phyloP scores from a whole-genome alignment of 495 filamentous ascomycete species.

The Aspergillus conjunctus region DNA sequence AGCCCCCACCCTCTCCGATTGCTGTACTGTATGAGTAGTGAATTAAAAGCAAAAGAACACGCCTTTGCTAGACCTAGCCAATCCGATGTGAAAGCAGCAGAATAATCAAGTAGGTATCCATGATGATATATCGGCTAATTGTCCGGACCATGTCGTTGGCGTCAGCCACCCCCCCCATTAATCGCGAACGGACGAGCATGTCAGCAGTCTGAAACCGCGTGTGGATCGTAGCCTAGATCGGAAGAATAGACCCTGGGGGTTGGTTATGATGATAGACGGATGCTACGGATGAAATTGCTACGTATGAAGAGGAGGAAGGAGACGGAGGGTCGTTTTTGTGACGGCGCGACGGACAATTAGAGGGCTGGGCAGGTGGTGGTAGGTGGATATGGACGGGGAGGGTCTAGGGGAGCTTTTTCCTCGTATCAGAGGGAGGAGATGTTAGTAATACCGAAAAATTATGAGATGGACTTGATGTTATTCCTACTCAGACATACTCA shows the following conservation, averaged over 20 bases:
- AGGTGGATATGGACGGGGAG: slow-evolving; percentile 15
- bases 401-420: slow-evolving; percentile 21
- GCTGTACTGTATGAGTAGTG: neutral
- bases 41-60: neutral
- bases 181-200: neutral
- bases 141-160: no score
- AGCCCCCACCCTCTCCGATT: no score
- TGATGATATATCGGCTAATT: neutral
- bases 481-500: no score
- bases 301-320: neutral
- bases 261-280: neutral
- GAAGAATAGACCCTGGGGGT: neutral
- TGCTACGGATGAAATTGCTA: slow-evolving; percentile 3
- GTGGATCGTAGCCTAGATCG: neutral
- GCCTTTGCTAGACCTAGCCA: neutral
- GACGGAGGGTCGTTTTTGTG: no score
- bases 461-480: no score
- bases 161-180: neutral
- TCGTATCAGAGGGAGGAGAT: slow-evolving; percentile 25
- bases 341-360: slow-evolving; percentile 30
- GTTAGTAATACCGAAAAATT: no score
- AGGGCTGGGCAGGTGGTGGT: neutral
- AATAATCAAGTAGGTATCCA: neutral
- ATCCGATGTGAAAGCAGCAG: neutral
- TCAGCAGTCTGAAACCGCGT: neutral